Evolutionary conservation across 164 flowering plant species (phyloP), one percentile per base, ranked within the genome.

Genomic region (Aristolochia californica): DNA sequence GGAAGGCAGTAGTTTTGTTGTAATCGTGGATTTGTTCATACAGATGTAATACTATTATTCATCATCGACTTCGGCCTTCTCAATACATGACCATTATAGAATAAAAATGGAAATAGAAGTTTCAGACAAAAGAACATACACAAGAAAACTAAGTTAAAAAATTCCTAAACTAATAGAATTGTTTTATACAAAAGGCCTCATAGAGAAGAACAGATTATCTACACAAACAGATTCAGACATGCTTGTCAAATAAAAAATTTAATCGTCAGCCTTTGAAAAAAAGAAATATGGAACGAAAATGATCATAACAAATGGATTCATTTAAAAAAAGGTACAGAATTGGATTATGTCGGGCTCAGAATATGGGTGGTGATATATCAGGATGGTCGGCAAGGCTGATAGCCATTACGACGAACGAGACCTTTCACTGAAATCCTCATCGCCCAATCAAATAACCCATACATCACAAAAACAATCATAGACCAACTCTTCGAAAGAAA

Each of bases 341-440:
- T 12, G 40, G 25, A n/a, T n/a, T n/a, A n/a, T 8, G 18, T 48
- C 15, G 67, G 67, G 58, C 67, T 64, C 62, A 27, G 67, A 57
- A 50, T 64, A 64, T 64, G 67, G 67, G 67, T 64, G 62, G 67
- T 64, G 67, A 58, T 64, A 58, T 64, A 57, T 17, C 67, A 64
- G 67, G 48, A 53, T 64, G 67, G 67, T 58, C 67, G 62, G 67
- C 67, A 64, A 64, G 62, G 67, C 58, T 34, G 30, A 26, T 1
- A 43, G 61, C 69, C 63, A 43, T 70, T 70, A 68, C 64, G 72
- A 63, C 60, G 80, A 77, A 77, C 80, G 80, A 77, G 80, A 77
- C 80, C 80, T 69, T 73, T 61, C 57, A 52, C 30, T 26, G 0
- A n/a, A 26, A 25, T 66, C 69, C 49, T 66, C 69, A 66, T 48